Base-by-base conservation (phyloP, 2,329 filamentous ascomycete species). In the Colletotrichum noveboracense region DNA sequence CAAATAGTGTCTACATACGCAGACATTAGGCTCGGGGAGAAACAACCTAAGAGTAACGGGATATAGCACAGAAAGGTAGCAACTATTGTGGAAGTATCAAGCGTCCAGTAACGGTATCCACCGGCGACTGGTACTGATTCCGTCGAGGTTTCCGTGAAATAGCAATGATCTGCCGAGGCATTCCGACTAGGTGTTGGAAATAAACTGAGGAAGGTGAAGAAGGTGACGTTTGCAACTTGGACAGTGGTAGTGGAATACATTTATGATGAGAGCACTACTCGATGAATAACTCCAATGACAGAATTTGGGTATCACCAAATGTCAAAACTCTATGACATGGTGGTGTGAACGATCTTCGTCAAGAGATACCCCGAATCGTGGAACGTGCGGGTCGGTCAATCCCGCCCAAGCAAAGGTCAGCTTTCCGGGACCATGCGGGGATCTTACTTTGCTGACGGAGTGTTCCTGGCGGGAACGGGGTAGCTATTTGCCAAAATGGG, bases 191-290 rank as follows among this genome's bases (percentile, higher is more conserved):
- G 43, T 13, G n/a, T 13, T 52, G 43, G 10, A 52, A 21, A 21
- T 21, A 7, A 21, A 13, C 10, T 0, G 10, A 52, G 10, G 43
- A 52, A 21, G 9, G 38, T 10, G 38, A 3, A 5, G 38, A 43
- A 48, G 10, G 10, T 13, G 43, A 4, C 1, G 10, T 52, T 21
- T 0, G n/a, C 10, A 21, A 13, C n/a, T 0, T 52, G n/a, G 18
- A n/a, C 5, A n/a, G 18, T 48, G 18, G 18, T 48, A 48, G 38
- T 48, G 38, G 38, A 48, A 12, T 12, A 48, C 18, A 38, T 38
- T 7, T 38, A 43, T 18, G 36, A 18, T n/a, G 18, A n/a, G 43
- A 52, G n/a, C 21, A n/a, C 43, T 52, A 10, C n/a, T 21, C 12
- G 43, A 48, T 0, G 4, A 48, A 48, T 13, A 48, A 21, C 0